These are phyloP conservation scores for Kluyveromyces wickerhamii DNA, from an alignment of 805 yeast species.

Conservation along the genomic window DNA sequence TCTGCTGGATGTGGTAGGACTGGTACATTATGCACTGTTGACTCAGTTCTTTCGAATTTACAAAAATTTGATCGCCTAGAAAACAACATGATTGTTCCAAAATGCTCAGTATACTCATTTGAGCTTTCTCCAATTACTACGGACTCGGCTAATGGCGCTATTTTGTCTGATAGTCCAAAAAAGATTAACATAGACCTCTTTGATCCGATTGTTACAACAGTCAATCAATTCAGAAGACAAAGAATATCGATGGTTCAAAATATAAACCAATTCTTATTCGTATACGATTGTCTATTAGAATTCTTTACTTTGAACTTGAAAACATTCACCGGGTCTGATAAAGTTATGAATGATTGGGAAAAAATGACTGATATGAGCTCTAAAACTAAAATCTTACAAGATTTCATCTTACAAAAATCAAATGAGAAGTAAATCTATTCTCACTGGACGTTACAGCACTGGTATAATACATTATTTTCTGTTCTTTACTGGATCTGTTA, in stretches of 20 bases:
- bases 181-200: conserved; percentile 8
- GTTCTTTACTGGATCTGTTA: too few relatives aligned
- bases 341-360: background rate
- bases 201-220: conserved; percentile 56
- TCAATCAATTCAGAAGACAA: conserved; percentile 62
- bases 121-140: background rate
- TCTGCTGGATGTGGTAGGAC: conserved; percentile 98
- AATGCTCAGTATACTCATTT: background rate
- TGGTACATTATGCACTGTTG: conserved; percentile 77
- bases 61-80: conserved; percentile 13
- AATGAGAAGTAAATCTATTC: too few relatives aligned
- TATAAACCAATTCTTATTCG: conserved; percentile 61
- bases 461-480: too few relatives aligned
- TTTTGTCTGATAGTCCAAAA: background rate
- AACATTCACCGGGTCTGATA: background rate
- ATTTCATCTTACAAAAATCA: conserved; percentile 9
- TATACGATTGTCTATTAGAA: conserved; percentile 51
- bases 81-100: background rate
- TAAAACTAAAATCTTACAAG: conserved; percentile 11
- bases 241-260: conserved; percentile 81
- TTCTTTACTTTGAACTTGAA: conserved; percentile 15
- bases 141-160: background rate
- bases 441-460: too few relatives aligned
- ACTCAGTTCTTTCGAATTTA: conserved; percentile 41
- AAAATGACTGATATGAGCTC: conserved; percentile 1